These are phyloP conservation scores for Circinella minor DNA, from an alignment of 371 early-diverging fungal genomes.

Conservation along the genomic window DNA sequence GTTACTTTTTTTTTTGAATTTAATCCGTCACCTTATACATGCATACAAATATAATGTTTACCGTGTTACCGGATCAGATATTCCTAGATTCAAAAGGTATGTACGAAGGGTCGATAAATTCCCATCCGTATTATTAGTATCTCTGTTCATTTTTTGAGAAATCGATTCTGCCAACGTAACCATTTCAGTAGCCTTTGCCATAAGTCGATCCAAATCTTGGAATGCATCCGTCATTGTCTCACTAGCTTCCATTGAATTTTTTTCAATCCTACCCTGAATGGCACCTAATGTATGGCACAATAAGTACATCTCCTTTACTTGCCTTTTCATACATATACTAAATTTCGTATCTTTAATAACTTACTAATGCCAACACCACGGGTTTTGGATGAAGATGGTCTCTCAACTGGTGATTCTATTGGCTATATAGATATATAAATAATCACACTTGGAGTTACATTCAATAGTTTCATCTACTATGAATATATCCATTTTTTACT, in stretches of 20 bases:
- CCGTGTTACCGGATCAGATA: conserved; percentile 88
- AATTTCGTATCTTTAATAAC: conserved; percentile 2
- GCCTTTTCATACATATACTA: not conserved
- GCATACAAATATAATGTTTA: conserved; percentile 20
- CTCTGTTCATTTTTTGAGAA: conserved; percentile 64
- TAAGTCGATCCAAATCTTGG: conserved; percentile 82
- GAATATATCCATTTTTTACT: not conserved
- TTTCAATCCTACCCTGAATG: conserved; percentile 74
- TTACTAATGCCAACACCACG: conserved; percentile 53
- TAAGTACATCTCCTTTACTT: not conserved
- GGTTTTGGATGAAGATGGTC: conserved; percentile 9
- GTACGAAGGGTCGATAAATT: conserved; percentile 67
- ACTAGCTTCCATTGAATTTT: conserved; percentile 64
- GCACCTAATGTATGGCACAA: conserved; percentile 52
- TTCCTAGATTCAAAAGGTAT: conserved; percentile 83
- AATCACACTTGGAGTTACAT: not conserved
- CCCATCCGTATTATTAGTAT: conserved; percentile 42
- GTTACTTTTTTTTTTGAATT: too few species aligned
- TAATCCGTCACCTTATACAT: too few species aligned
- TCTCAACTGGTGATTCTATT: conserved; percentile 13
- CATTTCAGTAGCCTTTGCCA: conserved; percentile 89
- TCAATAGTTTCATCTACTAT: not conserved
- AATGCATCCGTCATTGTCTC: conserved; percentile 82
- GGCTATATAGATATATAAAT: not conserved
- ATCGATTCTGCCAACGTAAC: conserved; percentile 81